Conservation (phyloP, 805 yeast genomes). For the Cyberlindnera samutprakarnensis region DNA sequence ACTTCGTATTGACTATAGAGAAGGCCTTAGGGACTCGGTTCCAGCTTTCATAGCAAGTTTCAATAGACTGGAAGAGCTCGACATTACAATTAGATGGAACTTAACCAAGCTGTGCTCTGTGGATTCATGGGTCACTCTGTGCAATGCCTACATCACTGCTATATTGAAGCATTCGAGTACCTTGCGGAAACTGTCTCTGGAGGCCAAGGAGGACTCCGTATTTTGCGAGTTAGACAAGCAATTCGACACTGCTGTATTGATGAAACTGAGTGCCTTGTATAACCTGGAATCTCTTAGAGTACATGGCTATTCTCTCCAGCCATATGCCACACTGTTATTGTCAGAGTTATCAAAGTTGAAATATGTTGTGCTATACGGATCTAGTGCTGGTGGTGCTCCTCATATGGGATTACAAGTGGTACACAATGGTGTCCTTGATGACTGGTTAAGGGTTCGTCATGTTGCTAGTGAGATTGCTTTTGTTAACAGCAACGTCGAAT, state of each 20-base stretch:
- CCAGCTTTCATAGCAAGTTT: slow-evolving; percentile 26
- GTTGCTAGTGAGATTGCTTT: slow-evolving; percentile 36
- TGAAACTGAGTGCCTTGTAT: slow-evolving; percentile 15
- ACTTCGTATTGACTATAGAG: slow-evolving; percentile 34
- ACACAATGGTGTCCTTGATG: slow-evolving; percentile 48
- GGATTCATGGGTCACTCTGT: slow-evolving; percentile 17
- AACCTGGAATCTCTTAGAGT: slow-evolving; percentile 33
- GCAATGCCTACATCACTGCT: slow-evolving; percentile 13
- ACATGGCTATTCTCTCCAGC: slow-evolving; percentile 28
- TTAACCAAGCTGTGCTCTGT: slow-evolving; percentile 23
- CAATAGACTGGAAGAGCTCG: slow-evolving; percentile 27
- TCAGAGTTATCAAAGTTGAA: slow-evolving; percentile 20
- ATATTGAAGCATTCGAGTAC: slow-evolving; percentile 15
- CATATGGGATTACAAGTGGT: slow-evolving; percentile 46
- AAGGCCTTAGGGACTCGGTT: slow-evolving; percentile 33
- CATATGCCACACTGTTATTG: slow-evolving; percentile 24
- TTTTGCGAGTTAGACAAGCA: slow-evolving; percentile 26
- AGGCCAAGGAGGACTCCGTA: slow-evolving; percentile 31
- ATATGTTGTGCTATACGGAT: slow-evolving; percentile 39
- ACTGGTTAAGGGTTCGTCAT: slow-evolving; percentile 50
- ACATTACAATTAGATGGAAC: slow-evolving; percentile 34
- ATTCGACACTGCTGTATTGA: slow-evolving; percentile 18
- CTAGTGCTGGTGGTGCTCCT: slow-evolving; percentile 45
- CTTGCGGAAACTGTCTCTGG: slow-evolving; percentile 31
- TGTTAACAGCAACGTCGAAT: slow-evolving; percentile 25